These are phyloP conservation scores for Auriscalpium vulgare DNA, from an alignment of 768 basidiomycete species.

Conservation along the genomic window DNA sequence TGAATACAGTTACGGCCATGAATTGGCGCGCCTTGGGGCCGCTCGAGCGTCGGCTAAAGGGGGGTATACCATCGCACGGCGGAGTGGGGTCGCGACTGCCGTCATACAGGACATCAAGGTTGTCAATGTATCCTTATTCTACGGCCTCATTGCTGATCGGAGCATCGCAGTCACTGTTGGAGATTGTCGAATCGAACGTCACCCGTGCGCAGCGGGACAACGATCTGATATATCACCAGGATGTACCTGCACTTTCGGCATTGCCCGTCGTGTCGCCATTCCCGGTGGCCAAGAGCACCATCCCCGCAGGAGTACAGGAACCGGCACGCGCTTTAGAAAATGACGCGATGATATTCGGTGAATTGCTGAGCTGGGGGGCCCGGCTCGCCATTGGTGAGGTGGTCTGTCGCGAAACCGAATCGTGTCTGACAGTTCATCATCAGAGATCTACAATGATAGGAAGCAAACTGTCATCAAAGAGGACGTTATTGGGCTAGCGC, in stretches of 20 bases:
- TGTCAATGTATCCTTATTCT: conserved; percentile 5
- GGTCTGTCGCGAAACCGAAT: no score
- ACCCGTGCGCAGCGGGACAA: conserved; percentile 83
- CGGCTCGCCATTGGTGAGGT: conserved; percentile 76
- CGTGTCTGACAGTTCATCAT: background rate
- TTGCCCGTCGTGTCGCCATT: conserved; percentile 59
- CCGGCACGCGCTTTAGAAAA: conserved; percentile 46
- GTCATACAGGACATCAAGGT: conserved; percentile 82
- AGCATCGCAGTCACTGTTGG: conserved; percentile 58
- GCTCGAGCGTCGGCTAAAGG: conserved; percentile 63
- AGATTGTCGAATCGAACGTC: conserved; percentile 58
- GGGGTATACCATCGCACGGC: conserved; percentile 60
- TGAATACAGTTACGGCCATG: conserved; percentile 68
- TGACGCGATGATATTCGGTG: conserved; percentile 59
- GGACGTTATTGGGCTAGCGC: conserved; percentile 51
- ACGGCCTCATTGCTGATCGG: no score
- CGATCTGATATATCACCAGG: conserved; percentile 89
- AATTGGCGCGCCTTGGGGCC: conserved; percentile 68
- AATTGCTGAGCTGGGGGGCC: conserved; percentile 80
- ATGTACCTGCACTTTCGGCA: conserved; percentile 66
- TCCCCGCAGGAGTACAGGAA: conserved; percentile 50
- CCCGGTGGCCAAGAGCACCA: conserved; percentile 52
- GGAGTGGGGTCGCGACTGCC: conserved; percentile 48
- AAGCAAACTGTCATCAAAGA: conserved; percentile 65
- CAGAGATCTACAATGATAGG: conserved; percentile 83